phyloP scores from a whole-genome alignment of 441 rosid genomes.

The Dalechampia spathulata region DNA sequence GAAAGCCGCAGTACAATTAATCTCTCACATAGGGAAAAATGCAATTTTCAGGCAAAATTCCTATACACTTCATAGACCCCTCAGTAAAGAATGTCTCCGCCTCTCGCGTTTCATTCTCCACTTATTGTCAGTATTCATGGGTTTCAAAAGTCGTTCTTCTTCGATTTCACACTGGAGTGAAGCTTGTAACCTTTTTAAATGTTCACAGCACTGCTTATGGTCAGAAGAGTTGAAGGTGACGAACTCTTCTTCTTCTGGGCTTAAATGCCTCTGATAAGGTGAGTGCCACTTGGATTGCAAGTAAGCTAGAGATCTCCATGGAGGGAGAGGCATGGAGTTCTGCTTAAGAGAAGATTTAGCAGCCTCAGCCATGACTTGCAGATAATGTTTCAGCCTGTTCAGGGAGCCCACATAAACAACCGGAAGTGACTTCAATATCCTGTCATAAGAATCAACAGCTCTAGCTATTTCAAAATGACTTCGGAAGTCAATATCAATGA shows the following conservation, averaged over 20 bases:
- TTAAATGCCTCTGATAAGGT: constrained; percentile 43
- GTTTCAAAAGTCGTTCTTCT: constrained; percentile 44
- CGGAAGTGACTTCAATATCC: constrained; percentile 63
- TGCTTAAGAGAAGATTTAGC: constrained; percentile 70
- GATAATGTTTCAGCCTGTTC: constrained; percentile 57
- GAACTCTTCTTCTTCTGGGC: constrained; percentile 29
- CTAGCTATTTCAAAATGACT: constrained; percentile 94
- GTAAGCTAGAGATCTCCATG: constrained; percentile 87
- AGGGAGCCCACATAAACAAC: constrained; percentile 70
- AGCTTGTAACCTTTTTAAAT: constrained; percentile 60
- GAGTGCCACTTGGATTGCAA: constrained; percentile 86
- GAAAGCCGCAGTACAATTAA: constrained; percentile 42
- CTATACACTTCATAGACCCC: constrained; percentile 29
- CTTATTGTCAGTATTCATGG: constrained; percentile 32
- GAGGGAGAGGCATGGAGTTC: constrained; percentile 92
- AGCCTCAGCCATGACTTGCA: constrained; percentile 85
- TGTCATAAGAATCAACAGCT: constrained; percentile 76
- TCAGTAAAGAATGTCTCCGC: constrained; percentile 37
- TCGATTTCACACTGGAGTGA: constrained; percentile 51
- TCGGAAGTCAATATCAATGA: constrained; percentile 73
- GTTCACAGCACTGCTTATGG: constrained; percentile 59
- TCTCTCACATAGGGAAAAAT: constrained; percentile 28
- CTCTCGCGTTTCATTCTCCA: constrained; percentile 49
- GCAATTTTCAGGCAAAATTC: constrained; percentile 19
- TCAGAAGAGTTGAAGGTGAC: constrained; percentile 16